Evolutionary conservation across 306 rosid species (phyloP).

Genomic region (Urtica urens): DNA sequence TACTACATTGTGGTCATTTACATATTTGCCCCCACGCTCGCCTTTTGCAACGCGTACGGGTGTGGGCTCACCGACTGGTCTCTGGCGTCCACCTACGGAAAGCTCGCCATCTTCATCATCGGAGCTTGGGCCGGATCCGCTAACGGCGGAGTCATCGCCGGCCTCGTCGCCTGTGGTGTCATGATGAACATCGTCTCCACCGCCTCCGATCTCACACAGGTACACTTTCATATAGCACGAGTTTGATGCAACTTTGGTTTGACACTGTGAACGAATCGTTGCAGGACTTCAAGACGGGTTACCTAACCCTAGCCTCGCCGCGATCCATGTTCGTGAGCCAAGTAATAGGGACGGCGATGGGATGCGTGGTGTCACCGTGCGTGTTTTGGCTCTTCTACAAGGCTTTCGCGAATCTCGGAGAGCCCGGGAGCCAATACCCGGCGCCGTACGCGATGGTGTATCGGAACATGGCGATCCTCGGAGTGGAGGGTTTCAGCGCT

Average conservation of each 20-base stretch:
- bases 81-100: slow-evolving; percentile 39
- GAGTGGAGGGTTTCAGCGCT: slow-evolving; percentile 23
- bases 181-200: slow-evolving; percentile 46
- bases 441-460: slow-evolving; percentile 30
- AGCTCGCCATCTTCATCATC: slow-evolving; percentile 34
- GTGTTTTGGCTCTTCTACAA: slow-evolving; percentile 43
- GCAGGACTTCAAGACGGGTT: slow-evolving; percentile 49
- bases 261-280: no score
- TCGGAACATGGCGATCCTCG: slow-evolving; percentile 37
- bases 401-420: slow-evolving; percentile 28
- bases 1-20: slow-evolving; percentile 33
- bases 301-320: slow-evolving; percentile 36
- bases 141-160: slow-evolving; percentile 35
- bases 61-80: slow-evolving; percentile 48
- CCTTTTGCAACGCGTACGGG: slow-evolving; percentile 45
- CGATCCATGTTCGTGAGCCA: slow-evolving; percentile 46
- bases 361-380: slow-evolving; percentile 33
- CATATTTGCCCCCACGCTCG: slow-evolving; percentile 31
- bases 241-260: no score
- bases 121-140: slow-evolving; percentile 42
- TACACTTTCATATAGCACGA: no score
- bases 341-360: slow-evolving; percentile 40
- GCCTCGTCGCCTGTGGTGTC: slow-evolving; percentile 40
- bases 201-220: slow-evolving; percentile 34
- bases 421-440: slow-evolving; percentile 18